phyloP scores from a whole-genome alignment of 768 basidiomycete genomes.

The Naganishia onofrii region DNA sequence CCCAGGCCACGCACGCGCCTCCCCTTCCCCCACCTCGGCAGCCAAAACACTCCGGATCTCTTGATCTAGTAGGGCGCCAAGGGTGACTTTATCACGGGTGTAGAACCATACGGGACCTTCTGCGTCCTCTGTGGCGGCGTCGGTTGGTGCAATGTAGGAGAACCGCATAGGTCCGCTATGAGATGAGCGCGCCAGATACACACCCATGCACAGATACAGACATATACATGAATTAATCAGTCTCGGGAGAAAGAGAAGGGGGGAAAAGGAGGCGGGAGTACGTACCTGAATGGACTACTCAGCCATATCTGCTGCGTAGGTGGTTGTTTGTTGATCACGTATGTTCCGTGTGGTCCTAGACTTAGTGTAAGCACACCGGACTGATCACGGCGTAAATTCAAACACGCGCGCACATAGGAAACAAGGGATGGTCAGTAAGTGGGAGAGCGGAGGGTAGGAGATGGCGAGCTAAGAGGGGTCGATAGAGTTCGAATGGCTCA shows the following conservation, averaged over 20 bases:
- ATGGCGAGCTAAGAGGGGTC: neutral
- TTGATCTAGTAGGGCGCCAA: conserved; percentile 41
- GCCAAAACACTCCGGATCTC: conserved; percentile 41
- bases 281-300: conserved; percentile 41
- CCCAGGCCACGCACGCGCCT: conserved; percentile 37
- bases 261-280: too few species aligned
- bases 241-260: too few species aligned
- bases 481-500: conserved; percentile 34
- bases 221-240: too few species aligned
- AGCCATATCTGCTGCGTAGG: conserved; percentile 52
- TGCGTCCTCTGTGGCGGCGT: neutral
- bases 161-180: conserved; percentile 45
- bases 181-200: too few species aligned
- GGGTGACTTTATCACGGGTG: conserved; percentile 36
- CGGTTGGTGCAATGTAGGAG: conserved; percentile 33
- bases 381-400: conserved; percentile 30
- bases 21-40: conserved; percentile 32
- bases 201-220: too few species aligned
- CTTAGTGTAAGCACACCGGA: conserved; percentile 48
- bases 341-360: conserved; percentile 49
- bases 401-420: too few species aligned
- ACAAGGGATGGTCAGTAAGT: too few species aligned
- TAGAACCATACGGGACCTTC: conserved; percentile 42
- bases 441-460: neutral
- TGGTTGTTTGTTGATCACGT: conserved; percentile 52